A percentile compares a stretch with the other conserved stretches of the same genome.
phyloP scores from a whole-genome alignment of 192 early-diverging fungal genomes.

The Paraglomus occultum region DNA sequence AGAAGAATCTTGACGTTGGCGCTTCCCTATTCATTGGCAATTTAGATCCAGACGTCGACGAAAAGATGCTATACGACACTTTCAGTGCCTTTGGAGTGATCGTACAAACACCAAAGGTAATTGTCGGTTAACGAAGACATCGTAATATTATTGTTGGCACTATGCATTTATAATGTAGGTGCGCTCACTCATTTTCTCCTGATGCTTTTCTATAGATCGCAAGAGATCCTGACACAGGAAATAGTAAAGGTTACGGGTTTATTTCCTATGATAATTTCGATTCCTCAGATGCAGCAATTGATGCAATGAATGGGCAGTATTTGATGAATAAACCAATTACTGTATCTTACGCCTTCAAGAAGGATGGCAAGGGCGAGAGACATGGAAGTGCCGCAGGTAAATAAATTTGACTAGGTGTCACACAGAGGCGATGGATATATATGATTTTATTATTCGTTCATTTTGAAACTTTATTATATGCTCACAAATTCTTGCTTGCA shows the following conservation, averaged over 20 bases:
- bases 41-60: constrained; percentile 88
- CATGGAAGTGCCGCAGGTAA: constrained; percentile 91
- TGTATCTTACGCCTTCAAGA: constrained; percentile 94
- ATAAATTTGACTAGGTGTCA: not conserved
- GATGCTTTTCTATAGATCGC: constrained; percentile 51
- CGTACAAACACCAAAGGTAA: constrained; percentile 76
- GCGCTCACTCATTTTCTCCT: constrained; percentile 25
- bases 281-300: constrained; percentile 92
- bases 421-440: not conserved
- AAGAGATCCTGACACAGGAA: constrained; percentile 80
- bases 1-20: constrained; percentile 87
- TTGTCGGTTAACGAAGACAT: not conserved
- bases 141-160: not conserved
- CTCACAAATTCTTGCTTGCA: not conserved
- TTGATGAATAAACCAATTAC: constrained; percentile 90
- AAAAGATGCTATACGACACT: constrained; percentile 89
- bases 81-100: constrained; percentile 94
- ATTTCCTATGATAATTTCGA: constrained; percentile 92
- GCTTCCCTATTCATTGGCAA: constrained; percentile 97
- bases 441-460: constrained; percentile 8
- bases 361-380: constrained; percentile 96
- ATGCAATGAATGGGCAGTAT: constrained; percentile 98
- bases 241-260: constrained; percentile 92
- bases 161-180: not conserved
- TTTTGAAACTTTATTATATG: not conserved